Conservation (phyloP, 1,284 basidiomycete genomes). For the Xerocomus amazonicus region DNA sequence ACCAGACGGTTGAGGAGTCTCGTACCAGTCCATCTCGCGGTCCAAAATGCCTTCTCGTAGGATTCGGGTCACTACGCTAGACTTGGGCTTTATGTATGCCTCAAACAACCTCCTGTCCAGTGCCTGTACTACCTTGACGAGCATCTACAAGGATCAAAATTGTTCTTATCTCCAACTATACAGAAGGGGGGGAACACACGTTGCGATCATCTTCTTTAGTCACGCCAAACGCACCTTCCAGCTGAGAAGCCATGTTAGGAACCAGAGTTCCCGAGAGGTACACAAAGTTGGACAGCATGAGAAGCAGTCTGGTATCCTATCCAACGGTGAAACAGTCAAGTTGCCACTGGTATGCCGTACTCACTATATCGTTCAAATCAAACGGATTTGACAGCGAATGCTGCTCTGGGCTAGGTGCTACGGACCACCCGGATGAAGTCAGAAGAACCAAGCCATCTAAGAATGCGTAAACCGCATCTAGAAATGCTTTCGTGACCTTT, state of each 20-base stretch:
- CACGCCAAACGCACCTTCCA: conserved; percentile 75
- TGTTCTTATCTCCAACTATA: conserved; percentile 3
- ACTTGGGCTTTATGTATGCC: conserved; percentile 81
- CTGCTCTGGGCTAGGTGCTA: conserved; percentile 25
- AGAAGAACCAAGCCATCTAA: conserved; percentile 87
- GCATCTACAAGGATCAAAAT: conserved; percentile 43
- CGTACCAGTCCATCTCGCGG: conserved; percentile 85
- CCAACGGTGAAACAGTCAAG: conserved; percentile 7
- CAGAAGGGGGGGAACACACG: conserved; percentile 35
- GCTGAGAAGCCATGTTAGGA: conserved; percentile 77
- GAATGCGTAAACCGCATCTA: conserved; percentile 86
- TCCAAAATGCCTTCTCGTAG: conserved; percentile 80
- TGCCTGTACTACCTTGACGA: conserved; percentile 76
- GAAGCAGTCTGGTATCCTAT: conserved; percentile 83
- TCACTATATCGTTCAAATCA: conserved; percentile 60
- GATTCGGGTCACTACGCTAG: conserved; percentile 61
- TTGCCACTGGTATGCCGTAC: conserved; percentile 25
- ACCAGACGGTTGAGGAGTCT: conserved; percentile 86
- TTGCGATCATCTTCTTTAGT: conserved; percentile 75
- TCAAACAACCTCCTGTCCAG: conserved; percentile 88
- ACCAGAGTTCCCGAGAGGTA: conserved; percentile 71
- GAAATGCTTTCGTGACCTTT: conserved; percentile 83
- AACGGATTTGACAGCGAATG: conserved; percentile 15
- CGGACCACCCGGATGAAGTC: conserved; percentile 71
- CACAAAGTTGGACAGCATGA: conserved; percentile 88